Evolutionary conservation across 371 early-diverging fungal species (phyloP).

Genomic region (Mucor circinelloides): DNA sequence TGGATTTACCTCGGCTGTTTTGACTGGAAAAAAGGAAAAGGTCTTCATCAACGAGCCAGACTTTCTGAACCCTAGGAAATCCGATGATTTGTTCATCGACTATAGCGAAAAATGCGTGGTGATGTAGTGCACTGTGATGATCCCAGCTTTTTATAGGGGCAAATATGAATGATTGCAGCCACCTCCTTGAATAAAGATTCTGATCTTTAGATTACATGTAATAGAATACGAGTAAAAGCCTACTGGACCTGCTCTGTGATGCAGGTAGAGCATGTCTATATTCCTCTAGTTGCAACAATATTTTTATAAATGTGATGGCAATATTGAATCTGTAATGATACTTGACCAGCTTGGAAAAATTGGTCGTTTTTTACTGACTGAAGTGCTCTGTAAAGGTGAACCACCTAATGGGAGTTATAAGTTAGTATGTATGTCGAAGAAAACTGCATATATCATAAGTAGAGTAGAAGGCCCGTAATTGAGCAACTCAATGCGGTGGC

Average conservation of each 20-base stretch:
- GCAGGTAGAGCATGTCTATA: background rate
- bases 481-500: no score
- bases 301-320: no score
- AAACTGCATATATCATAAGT: no score
- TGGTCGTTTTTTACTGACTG: no score
- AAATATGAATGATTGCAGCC: background rate
- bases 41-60: constrained; percentile 12
- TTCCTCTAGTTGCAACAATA: no score
- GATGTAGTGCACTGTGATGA: constrained; percentile 18
- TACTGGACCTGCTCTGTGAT: background rate
- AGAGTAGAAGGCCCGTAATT: no score
- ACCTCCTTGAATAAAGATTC: background rate
- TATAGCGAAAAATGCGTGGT: constrained; percentile 26
- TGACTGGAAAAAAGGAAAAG: constrained; percentile 9
- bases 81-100: constrained; percentile 6
- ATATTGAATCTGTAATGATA: no score
- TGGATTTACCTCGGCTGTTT: constrained; percentile 13
- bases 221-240: background rate
- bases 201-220: background rate
- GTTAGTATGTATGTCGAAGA: no score
- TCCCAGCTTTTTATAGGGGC: background rate
- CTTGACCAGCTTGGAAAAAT: no score
- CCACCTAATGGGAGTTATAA: no score
- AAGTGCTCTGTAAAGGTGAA: no score
- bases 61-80: constrained; percentile 22